phyloP scores from a whole-genome alignment of 768 basidiomycete species.

The Amanita pseudoporphyria region DNA sequence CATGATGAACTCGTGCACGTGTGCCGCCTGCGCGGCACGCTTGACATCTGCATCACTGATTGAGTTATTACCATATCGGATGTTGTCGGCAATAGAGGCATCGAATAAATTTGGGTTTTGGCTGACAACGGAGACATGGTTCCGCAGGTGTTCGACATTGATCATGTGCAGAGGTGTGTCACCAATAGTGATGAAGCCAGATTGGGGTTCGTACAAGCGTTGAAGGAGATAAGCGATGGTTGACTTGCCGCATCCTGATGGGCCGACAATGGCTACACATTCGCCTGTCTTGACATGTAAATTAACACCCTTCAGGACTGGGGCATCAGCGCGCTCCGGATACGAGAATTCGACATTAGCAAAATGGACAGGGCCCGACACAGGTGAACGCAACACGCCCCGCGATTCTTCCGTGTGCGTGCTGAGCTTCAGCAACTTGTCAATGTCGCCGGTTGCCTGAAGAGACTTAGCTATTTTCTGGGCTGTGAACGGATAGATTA shows the following conservation, averaged over 20 bases:
- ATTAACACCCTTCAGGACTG: constrained; percentile 58
- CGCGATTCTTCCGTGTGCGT: constrained; percentile 59
- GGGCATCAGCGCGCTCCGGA: constrained; percentile 65
- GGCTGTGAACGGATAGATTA: constrained; percentile 23
- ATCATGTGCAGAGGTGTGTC: constrained; percentile 38
- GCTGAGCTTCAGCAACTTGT: constrained; percentile 52
- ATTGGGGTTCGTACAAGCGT: constrained; percentile 73
- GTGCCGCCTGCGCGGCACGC: constrained; percentile 64
- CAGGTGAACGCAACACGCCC: constrained; percentile 55
- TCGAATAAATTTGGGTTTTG: constrained; percentile 89
- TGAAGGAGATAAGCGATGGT: constrained; percentile 84
- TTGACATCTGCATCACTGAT: constrained; percentile 50
- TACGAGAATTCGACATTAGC: constrained; percentile 75
- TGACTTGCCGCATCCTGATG: constrained; percentile 91
- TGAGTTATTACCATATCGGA: constrained; percentile 60
- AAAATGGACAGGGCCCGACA: constrained; percentile 64
- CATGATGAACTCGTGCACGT: constrained; percentile 83
- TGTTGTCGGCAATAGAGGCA: constrained; percentile 79
- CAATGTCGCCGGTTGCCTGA: constrained; percentile 76
- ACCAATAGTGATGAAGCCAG: constrained; percentile 57
- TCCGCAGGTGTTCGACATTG: constrained; percentile 71
- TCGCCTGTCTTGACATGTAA: constrained; percentile 67
- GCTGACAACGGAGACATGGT: constrained; percentile 80
- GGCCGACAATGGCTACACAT: constrained; percentile 88
- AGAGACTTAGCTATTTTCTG: constrained; percentile 82